A percentile compares a stretch with the other conserved stretches of the same genome.
These are phyloP conservation scores for Diophrys sp. DNA, from an alignment of 73 alveolate species.

Conservation along the genomic window DNA sequence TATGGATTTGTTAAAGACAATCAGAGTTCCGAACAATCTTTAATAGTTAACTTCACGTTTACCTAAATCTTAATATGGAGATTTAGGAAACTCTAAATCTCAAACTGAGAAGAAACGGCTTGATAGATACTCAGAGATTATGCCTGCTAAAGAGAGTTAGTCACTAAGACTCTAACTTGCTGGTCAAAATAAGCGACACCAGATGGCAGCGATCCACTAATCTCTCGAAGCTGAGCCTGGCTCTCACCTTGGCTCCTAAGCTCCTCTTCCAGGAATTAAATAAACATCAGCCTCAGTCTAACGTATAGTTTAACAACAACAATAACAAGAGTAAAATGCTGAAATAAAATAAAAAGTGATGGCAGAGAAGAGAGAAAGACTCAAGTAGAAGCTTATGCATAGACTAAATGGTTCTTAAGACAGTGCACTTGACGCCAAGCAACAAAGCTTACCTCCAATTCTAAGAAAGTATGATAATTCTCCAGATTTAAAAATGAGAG, in stretches of 20 bases:
- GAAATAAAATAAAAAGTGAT: neutral
- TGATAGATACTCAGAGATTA: neutral
- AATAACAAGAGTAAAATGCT: neutral
- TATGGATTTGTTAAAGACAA: neutral
- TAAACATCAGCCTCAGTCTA: neutral
- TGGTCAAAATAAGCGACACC: neutral
- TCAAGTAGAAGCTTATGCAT: neutral
- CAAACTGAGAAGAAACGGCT: neutral
- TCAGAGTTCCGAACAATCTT: neutral
- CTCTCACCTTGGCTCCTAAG: neutral
- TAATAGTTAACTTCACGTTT: neutral
- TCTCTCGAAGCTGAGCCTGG: neutral
- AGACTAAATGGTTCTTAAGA: neutral
- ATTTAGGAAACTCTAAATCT: neutral
- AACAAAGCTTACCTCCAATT: neutral
- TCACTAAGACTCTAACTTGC: too few relatives aligned
- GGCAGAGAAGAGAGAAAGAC: neutral
- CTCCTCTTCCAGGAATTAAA: neutral
- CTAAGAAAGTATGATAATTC: neutral
- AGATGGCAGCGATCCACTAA: neutral
- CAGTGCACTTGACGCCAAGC: too few relatives aligned
- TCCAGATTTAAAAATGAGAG: neutral
- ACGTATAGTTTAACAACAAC: too few relatives aligned
- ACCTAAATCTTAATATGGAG: neutral
- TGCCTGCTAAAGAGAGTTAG: neutral